Evolutionary conservation across 1,284 basidiomycete genomes (phyloP).

Genomic region (Sphaerobolus stellatus): DNA sequence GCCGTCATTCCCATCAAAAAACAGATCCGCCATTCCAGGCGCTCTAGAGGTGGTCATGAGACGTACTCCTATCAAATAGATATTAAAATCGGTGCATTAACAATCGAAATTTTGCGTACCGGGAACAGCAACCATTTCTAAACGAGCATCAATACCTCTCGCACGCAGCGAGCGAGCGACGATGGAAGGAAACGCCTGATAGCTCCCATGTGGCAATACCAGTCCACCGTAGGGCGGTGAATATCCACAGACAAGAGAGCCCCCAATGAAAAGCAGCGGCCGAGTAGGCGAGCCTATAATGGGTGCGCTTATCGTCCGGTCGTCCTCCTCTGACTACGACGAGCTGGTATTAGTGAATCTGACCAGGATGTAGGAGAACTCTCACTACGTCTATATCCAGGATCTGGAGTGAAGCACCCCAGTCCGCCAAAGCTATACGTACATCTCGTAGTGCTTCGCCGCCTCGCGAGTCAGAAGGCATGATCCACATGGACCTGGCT

Average conservation of each 20-base stretch:
- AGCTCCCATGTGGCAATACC: neutral
- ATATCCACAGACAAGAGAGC: neutral
- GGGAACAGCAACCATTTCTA: conserved; percentile 11
- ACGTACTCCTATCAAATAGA: neutral
- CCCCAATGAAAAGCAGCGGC: conserved; percentile 3
- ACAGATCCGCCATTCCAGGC: conserved; percentile 1
- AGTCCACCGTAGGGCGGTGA: neutral
- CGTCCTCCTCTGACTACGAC: neutral
- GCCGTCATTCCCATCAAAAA: neutral
- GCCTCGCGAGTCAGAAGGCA: neutral
- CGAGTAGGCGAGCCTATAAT: neutral
- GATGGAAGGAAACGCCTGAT: conserved; percentile 11
- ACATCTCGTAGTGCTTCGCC: neutral
- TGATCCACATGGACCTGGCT: conserved; percentile 1
- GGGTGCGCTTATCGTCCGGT: neutral
- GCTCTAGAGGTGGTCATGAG: neutral
- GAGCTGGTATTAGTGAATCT: neutral
- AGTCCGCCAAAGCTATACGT: neutral
- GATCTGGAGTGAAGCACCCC: neutral
- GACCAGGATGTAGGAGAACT: neutral
- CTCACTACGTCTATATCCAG: neutral
- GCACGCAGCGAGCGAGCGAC: conserved; percentile 5
- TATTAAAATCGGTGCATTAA: neutral
- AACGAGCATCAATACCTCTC: conserved; percentile 3
- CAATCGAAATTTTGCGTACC: neutral